phyloP scores from a whole-genome alignment of 805 yeast species.

The Lipomyces anomalus region DNA sequence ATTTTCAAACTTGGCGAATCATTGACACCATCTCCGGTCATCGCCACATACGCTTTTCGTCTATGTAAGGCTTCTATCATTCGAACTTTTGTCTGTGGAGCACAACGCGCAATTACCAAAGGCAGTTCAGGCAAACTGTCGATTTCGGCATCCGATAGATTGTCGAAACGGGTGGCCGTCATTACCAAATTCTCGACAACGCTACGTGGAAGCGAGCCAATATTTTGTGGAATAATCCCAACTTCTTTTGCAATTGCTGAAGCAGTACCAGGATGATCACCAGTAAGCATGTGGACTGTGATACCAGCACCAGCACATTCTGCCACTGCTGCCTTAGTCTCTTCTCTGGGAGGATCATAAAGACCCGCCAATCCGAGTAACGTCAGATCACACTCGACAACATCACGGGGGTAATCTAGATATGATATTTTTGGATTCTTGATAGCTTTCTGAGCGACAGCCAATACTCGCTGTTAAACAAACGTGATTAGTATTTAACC shows the following conservation, averaged over 20 bases:
- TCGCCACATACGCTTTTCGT: constrained; percentile 60
- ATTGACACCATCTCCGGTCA: constrained; percentile 83
- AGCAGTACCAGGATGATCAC: constrained; percentile 77
- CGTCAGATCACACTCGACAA: constrained; percentile 48
- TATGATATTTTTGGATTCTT: constrained; percentile 17
- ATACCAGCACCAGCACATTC: constrained; percentile 70
- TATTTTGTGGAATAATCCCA: constrained; percentile 62
- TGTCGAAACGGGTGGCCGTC: constrained; percentile 70
- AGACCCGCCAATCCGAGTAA: constrained; percentile 70
- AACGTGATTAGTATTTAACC: too few relatives aligned
- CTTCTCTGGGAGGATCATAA: constrained; percentile 73
- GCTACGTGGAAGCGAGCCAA: constrained; percentile 37
- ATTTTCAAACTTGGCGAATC: constrained; percentile 72
- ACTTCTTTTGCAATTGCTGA: constrained; percentile 75
- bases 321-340: constrained; percentile 59
- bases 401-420: constrained; percentile 35
- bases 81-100: constrained; percentile 75
- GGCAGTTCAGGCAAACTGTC: constrained; percentile 64
- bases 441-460: constrained; percentile 50
- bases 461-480: constrained; percentile 67
- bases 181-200: constrained; percentile 40
- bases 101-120: constrained; percentile 74
- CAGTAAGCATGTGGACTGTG: constrained; percentile 75
- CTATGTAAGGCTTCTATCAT: constrained; percentile 73
- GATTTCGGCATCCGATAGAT: constrained; percentile 52